Evolutionary conservation across 352 stramenopile species (phyloP).

Genomic region (Globisporangium spiculum): DNA sequence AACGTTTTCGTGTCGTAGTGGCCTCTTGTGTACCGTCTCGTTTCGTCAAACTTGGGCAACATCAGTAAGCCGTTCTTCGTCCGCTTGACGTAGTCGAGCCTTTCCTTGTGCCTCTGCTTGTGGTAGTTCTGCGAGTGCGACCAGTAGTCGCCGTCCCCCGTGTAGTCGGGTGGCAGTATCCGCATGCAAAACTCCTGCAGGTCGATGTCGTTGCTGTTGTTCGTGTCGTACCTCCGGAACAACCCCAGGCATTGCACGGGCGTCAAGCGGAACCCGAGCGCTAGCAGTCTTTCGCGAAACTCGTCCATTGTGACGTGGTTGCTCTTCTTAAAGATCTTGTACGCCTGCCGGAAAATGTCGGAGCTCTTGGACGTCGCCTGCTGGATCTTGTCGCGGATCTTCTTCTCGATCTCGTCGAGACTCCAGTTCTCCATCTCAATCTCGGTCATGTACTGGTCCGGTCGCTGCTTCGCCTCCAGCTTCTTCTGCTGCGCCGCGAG

Average conservation of each 20-base stretch:
- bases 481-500: slow-evolving; percentile 60
- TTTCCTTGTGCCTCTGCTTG: slow-evolving; percentile 40
- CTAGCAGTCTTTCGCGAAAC: slow-evolving; percentile 64
- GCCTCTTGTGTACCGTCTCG: slow-evolving; percentile 49
- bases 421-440: slow-evolving; percentile 78
- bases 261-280: slow-evolving; percentile 70
- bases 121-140: slow-evolving; percentile 59
- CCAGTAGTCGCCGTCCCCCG: slow-evolving; percentile 74
- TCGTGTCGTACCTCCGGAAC: slow-evolving; percentile 71
- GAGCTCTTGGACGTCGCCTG: slow-evolving; percentile 76
- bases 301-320: slow-evolving; percentile 71
- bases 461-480: slow-evolving; percentile 34
- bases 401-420: slow-evolving; percentile 73
- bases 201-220: slow-evolving; percentile 77
- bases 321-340: slow-evolving; percentile 80
- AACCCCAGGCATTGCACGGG: slow-evolving; percentile 55
- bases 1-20: slow-evolving; percentile 40
- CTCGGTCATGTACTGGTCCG: slow-evolving; percentile 71
- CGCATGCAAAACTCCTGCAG: slow-evolving; percentile 81
- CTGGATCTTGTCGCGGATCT: slow-evolving; percentile 80
- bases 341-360: slow-evolving; percentile 76
- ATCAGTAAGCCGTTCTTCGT: slow-evolving; percentile 61
- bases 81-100: slow-evolving; percentile 61
- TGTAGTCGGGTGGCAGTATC: slow-evolving; percentile 80
- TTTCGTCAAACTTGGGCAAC: slow-evolving; percentile 60